Percentiles rank a stretch among this genome's conserved stretches.
Conservation (phyloP, 2,329 filamentous ascomycete species). For the Botrytis paeoniae region DNA sequence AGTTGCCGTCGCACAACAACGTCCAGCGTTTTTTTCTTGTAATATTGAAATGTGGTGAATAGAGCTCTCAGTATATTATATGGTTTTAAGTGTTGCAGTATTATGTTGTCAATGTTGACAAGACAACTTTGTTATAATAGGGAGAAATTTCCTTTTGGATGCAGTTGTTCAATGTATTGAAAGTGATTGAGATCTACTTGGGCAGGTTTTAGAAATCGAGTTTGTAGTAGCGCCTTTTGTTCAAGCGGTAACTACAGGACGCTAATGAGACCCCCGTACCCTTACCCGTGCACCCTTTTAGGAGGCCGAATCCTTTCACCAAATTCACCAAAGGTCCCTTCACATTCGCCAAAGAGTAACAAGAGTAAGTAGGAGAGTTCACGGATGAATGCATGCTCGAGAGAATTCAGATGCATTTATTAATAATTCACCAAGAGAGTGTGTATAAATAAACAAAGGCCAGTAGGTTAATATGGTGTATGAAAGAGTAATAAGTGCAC, state of each 20-base stretch:
- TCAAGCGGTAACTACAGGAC: constrained; percentile 4
- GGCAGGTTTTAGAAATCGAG: constrained; percentile 1
- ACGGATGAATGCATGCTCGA: not conserved
- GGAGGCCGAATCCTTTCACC: not conserved
- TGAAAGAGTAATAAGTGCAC: not conserved
- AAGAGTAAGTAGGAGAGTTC: not conserved
- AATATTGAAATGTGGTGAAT: not conserved
- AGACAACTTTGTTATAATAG: not conserved
- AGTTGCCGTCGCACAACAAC: constrained; percentile 9
- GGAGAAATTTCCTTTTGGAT: not conserved
- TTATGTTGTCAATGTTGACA: not conserved
- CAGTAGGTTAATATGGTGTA: too few relatives aligned
- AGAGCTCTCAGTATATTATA: not conserved
- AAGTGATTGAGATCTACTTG: not conserved
- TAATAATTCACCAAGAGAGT: not conserved
- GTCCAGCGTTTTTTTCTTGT: constrained; percentile 8
- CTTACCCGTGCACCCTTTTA: not conserved
- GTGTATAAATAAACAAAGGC: not conserved
- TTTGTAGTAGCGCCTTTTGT: constrained; percentile 17
- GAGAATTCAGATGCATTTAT: not conserved
- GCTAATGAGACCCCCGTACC: not conserved
- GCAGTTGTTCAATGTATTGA: constrained; percentile 6
- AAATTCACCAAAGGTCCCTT: constrained; percentile 1
- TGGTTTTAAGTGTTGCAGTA: not conserved
- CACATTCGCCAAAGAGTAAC: not conserved